Evolutionary conservation across 192 early-diverging fungal genomes (phyloP).

Genomic region (Coemansia sp.): DNA sequence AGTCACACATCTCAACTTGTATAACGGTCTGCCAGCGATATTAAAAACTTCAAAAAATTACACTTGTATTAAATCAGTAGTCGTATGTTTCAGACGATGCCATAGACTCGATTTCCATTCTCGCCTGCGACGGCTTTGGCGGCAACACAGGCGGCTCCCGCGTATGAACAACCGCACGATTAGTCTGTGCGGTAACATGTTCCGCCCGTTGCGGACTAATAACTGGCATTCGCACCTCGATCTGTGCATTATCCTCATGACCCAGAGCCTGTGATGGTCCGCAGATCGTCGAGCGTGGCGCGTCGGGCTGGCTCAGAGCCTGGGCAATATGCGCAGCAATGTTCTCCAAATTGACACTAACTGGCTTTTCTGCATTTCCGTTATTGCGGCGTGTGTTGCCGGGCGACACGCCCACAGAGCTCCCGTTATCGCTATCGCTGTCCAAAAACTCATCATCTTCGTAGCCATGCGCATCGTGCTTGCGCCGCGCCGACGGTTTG

Average conservation of each 20-base stretch:
- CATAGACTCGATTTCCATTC: constrained; percentile 1
- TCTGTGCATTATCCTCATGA: not conserved
- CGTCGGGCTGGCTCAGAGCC: constrained; percentile 24
- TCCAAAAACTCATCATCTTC: constrained; percentile 35
- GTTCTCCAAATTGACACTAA: constrained; percentile 34
- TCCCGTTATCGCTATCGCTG: constrained; percentile 34
- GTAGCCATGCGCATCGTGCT: not conserved
- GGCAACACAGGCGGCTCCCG: not conserved
- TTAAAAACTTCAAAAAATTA: not conserved
- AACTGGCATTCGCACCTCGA: constrained; percentile 13
- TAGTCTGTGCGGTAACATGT: constrained; percentile 17
- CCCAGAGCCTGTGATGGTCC: not conserved
- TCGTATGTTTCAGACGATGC: not conserved
- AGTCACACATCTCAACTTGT: too few species aligned
- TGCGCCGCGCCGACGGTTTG: constrained; percentile 10
- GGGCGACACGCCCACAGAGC: constrained; percentile 5
- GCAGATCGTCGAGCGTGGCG: not conserved
- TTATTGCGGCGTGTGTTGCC: not conserved
- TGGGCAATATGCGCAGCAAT: constrained; percentile 40
- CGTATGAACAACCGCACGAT: constrained; percentile 20
- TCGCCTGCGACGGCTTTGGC: not conserved
- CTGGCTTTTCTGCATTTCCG: constrained; percentile 4
- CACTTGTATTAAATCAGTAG: not conserved
- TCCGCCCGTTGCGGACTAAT: constrained; percentile 24
- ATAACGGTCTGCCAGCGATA: too few species aligned